Percentiles rank a stretch among this genome's conserved stretches.
Evolutionary conservation across 768 basidiomycete genomes (phyloP).

Genomic region (Pulveroboletus sp.): DNA sequence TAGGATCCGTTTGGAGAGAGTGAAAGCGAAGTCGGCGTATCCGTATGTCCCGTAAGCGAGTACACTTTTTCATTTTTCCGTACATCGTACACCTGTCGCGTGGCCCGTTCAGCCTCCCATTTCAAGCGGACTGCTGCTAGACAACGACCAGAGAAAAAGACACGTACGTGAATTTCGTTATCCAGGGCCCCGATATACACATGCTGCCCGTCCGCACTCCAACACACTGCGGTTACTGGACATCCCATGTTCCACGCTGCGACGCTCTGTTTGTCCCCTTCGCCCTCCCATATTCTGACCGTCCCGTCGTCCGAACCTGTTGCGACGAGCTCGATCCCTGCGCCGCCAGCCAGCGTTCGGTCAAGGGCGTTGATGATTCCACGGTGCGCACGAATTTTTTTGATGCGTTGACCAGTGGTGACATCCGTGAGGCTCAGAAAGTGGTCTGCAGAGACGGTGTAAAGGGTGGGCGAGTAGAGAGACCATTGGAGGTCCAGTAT

Average conservation of each 20-base stretch:
- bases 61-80: constrained; percentile 83
- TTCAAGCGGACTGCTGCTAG: background rate
- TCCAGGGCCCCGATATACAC: constrained; percentile 92
- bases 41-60: constrained; percentile 78
- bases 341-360: constrained; percentile 78
- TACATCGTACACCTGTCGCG: constrained; percentile 77
- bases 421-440: constrained; percentile 74
- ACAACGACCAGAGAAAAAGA: background rate
- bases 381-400: constrained; percentile 83
- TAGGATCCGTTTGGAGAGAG: constrained; percentile 87
- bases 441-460: constrained; percentile 90
- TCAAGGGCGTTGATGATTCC: constrained; percentile 91
- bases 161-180: constrained; percentile 90
- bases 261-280: constrained; percentile 68
- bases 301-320: constrained; percentile 93
- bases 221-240: constrained; percentile 89
- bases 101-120: background rate
- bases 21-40: constrained; percentile 91
- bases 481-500: constrained; percentile 94
- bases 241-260: constrained; percentile 83
- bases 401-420: constrained; percentile 76
- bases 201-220: constrained; percentile 87
- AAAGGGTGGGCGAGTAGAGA: constrained; percentile 65
- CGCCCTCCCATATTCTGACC: constrained; percentile 89
- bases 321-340: constrained; percentile 80